These are phyloP conservation scores for Datisca glomerata DNA, from an alignment of 306 rosid species.

Conservation along the genomic window DNA sequence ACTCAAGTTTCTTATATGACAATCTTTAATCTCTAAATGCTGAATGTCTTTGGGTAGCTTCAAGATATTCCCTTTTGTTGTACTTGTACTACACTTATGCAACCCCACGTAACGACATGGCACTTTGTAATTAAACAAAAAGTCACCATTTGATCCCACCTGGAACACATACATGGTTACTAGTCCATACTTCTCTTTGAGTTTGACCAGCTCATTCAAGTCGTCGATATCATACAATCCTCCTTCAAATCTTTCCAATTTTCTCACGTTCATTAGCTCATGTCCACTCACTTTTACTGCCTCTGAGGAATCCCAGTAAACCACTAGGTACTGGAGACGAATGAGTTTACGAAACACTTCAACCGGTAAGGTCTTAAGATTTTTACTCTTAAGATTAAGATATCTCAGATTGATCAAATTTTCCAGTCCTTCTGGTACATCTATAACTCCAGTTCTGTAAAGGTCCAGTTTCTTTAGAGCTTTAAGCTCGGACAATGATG, in stretches of 20 bases:
- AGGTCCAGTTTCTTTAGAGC: constrained; percentile 10
- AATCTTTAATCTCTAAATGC: too few species aligned
- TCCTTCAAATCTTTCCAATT: too few species aligned
- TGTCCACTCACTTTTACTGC: constrained; percentile 1
- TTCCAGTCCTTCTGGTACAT: constrained; percentile 15
- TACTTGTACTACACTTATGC: too few species aligned
- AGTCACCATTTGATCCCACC: neutral
- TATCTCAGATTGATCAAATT: constrained; percentile 3
- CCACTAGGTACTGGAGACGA: constrained; percentile 5
- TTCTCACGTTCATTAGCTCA: constrained; percentile 7
- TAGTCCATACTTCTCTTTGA: neutral
- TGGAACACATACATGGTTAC: neutral
- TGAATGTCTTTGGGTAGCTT: neutral
- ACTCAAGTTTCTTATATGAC: neutral
- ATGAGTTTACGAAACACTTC: neutral
- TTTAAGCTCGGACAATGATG: constrained; percentile 3
- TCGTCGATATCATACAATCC: too few species aligned
- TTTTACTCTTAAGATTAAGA: neutral
- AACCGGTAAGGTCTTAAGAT: neutral
- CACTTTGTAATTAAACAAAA: neutral
- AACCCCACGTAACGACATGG: too few species aligned
- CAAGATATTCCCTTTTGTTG: neutral
- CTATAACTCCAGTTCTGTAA: neutral
- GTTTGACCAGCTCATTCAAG: too few species aligned
- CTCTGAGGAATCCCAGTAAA: neutral